phyloP scores from a whole-genome alignment of 192 early-diverging fungal genomes.

The Nowakowskiella sp. region DNA sequence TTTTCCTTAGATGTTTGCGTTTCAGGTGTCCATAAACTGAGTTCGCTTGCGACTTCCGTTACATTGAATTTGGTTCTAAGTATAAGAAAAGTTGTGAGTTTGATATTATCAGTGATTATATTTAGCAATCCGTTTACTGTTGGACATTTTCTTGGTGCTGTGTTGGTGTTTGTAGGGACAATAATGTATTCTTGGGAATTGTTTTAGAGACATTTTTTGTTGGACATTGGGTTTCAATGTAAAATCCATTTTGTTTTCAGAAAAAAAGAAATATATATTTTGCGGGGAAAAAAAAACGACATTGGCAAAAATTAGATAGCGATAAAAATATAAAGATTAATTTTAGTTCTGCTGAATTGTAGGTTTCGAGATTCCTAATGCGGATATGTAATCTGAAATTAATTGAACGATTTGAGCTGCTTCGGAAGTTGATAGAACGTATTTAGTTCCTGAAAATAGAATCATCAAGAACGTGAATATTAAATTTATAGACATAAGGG shows the following conservation, averaged over 20 bases:
- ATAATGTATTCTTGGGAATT: too few species aligned
- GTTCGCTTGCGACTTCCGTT: slow-evolving; percentile 66
- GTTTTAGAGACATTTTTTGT: too few species aligned
- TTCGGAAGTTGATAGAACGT: slow-evolving; percentile 35
- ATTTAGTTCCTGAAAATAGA: slow-evolving; percentile 26
- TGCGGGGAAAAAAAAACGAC: too few species aligned
- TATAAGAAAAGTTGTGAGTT: slow-evolving; percentile 74
- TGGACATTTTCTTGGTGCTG: slow-evolving; percentile 56
- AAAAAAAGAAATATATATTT: too few species aligned
- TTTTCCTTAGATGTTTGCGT: slow-evolving; percentile 61
- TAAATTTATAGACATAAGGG: neutral
- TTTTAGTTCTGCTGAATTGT: too few species aligned
- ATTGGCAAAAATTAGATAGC: too few species aligned
- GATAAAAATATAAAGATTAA: too few species aligned
- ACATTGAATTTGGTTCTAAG: slow-evolving; percentile 82
- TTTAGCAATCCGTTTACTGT: slow-evolving; percentile 70
- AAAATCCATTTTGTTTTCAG: too few species aligned
- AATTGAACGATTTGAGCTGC: slow-evolving; percentile 27
- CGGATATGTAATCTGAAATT: slow-evolving; percentile 42
- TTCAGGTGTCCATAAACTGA: slow-evolving; percentile 75
- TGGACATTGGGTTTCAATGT: too few species aligned
- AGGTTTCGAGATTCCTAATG: too few species aligned
- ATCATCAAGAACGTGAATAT: neutral
- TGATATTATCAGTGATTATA: slow-evolving; percentile 68
- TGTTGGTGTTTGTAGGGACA: slow-evolving; percentile 76